Percentiles rank a stretch among this genome's conserved stretches.
These are phyloP conservation scores for Wickerhamomyces bisporus DNA, from an alignment of 805 yeast genomes.

Conservation along the genomic window DNA sequence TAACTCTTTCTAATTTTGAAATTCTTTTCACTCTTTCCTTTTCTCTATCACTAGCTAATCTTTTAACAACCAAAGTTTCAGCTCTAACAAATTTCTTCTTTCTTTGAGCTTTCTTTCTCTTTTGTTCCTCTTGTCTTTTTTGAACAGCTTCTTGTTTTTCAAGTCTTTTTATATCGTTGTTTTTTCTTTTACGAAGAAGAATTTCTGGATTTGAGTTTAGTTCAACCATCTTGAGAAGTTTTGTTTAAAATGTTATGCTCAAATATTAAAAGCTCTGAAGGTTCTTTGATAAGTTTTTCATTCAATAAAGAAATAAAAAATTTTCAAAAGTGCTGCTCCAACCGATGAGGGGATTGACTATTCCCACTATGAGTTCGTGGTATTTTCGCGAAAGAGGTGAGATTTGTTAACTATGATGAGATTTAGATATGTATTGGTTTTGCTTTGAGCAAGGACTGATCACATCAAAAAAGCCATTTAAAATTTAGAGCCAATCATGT, in stretches of 20 bases:
- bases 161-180: slow-evolving; percentile 65
- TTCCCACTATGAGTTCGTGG: neutral
- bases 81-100: slow-evolving; percentile 63
- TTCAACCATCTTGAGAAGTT: slow-evolving; percentile 28
- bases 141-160: slow-evolving; percentile 67
- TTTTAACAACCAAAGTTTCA: slow-evolving; percentile 65
- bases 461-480: no score
- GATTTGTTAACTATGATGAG: neutral
- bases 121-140: slow-evolving; percentile 41
- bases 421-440: no score
- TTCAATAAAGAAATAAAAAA: neutral
- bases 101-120: slow-evolving; percentile 36
- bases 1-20: slow-evolving; percentile 42
- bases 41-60: slow-evolving; percentile 62
- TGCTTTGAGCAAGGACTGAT: no score
- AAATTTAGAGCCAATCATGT: no score
- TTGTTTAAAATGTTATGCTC: no score
- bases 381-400: neutral
- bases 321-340: neutral
- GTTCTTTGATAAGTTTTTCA: neutral
- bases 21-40: slow-evolving; percentile 62
- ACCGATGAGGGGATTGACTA: neutral
- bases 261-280: no score
- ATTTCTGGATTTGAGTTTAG: slow-evolving; percentile 72
- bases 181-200: slow-evolving; percentile 71